Evolutionary conservation across 768 basidiomycete species (phyloP).

Genomic region (Leucocoprinus leucothites): DNA sequence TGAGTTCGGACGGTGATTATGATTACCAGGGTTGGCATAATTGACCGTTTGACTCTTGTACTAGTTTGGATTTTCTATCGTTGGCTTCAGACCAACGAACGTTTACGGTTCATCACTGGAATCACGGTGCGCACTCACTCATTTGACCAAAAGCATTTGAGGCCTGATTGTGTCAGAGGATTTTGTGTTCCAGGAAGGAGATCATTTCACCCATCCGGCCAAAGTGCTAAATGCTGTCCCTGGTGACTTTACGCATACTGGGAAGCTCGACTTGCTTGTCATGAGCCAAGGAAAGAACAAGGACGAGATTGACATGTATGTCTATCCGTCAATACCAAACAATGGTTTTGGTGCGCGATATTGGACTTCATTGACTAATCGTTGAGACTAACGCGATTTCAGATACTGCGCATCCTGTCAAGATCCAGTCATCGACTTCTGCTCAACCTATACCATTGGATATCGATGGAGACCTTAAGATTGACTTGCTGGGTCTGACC

Average conservation of each 20-base stretch:
- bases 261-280: conserved; percentile 85
- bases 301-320: conserved; percentile 56
- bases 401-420: conserved; percentile 44
- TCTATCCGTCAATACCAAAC: conserved; percentile 63
- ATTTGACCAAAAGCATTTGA: background rate
- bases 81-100: conserved; percentile 74
- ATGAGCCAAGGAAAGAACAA: conserved; percentile 61
- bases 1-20: conserved; percentile 36
- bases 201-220: conserved; percentile 50
- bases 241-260: conserved; percentile 91
- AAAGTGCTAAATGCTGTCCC: conserved; percentile 82
- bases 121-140: conserved; percentile 54
- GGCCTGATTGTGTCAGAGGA: conserved; percentile 37
- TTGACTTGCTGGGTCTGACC: conserved; percentile 77
- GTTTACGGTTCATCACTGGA: conserved; percentile 78
- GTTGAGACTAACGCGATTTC: background rate
- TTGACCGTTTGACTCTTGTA: background rate
- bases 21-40: background rate
- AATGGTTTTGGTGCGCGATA: conserved; percentile 63
- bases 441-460: conserved; percentile 88
- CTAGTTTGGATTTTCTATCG: conserved; percentile 78
- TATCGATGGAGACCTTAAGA: conserved; percentile 82
- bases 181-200: conserved; percentile 52
- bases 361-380: background rate
- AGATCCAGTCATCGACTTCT: conserved; percentile 59